Conservation (phyloP, 345 rosid species). For the Psidium friedrichsthalianum region DNA sequence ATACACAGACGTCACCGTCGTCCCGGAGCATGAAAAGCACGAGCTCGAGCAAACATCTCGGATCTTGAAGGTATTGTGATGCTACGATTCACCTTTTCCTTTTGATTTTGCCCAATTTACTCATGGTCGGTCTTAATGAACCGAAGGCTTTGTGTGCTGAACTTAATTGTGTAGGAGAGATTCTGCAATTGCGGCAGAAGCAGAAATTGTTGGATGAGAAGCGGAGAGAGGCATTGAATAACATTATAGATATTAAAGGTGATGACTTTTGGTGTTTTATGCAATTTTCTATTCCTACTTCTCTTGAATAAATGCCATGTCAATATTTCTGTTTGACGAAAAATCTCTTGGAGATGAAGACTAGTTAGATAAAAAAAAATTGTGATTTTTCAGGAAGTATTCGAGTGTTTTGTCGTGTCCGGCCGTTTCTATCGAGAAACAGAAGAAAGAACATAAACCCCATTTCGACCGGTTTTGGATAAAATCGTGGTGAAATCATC, state of each 20-base stretch:
- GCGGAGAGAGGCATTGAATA: conserved; percentile 52
- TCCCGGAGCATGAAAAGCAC: conserved; percentile 65
- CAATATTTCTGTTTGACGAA: background rate
- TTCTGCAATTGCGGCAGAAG: conserved; percentile 38
- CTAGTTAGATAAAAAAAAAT: background rate
- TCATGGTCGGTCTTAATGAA: background rate
- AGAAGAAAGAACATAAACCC: conserved; percentile 40
- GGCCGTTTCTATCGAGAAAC: conserved; percentile 36
- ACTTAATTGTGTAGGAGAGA: conserved; percentile 37
- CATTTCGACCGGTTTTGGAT: conserved; percentile 26
- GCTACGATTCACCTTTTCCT: background rate
- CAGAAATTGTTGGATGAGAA: conserved; percentile 51
- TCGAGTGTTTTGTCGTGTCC: conserved; percentile 77
- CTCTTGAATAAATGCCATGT: background rate
- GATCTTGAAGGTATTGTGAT: conserved; percentile 42
- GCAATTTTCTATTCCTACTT: background rate
- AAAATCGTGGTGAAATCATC: conserved; percentile 37
- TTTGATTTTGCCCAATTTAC: background rate
- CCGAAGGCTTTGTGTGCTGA: background rate
- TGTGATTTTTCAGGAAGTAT: conserved; percentile 53
- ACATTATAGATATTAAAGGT: conserved; percentile 76
- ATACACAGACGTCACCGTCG: conserved; percentile 57
- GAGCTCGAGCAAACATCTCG: conserved; percentile 46
- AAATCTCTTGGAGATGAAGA: background rate
- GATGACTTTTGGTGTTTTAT: background rate